Evolutionary conservation across 306 rosid species (phyloP).

Genomic region (Myrica gale): DNA sequence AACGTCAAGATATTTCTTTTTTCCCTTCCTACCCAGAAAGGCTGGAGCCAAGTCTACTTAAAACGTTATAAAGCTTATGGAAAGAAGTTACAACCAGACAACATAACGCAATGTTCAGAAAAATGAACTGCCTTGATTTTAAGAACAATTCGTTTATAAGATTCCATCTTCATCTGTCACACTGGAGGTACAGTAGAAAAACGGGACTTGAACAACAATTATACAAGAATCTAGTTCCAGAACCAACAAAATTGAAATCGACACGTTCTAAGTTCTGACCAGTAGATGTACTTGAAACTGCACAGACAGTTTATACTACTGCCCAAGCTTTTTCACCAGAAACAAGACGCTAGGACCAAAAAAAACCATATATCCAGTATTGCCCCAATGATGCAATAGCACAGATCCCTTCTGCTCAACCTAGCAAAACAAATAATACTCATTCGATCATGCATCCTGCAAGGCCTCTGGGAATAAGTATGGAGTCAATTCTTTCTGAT

Average conservation of each 20-base stretch:
- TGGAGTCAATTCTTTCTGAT: conserved; percentile 11
- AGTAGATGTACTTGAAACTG: background rate
- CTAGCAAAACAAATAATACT: background rate
- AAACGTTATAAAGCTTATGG: background rate
- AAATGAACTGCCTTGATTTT: background rate
- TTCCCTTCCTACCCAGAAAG: background rate
- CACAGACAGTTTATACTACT: background rate
- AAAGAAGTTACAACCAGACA: background rate
- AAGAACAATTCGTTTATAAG: background rate
- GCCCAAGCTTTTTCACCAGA: conserved; percentile 2
- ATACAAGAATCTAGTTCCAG: background rate
- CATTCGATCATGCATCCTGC: conserved; percentile 11
- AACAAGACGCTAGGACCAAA: background rate
- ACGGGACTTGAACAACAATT: background rate
- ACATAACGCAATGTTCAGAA: background rate
- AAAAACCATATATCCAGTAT: too few species aligned
- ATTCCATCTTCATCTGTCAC: background rate
- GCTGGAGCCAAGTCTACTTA: background rate
- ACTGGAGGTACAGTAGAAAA: background rate
- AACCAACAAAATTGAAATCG: background rate
- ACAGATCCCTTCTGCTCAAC: background rate
- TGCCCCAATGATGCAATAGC: background rate
- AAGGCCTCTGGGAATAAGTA: background rate
- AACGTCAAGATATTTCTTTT: background rate
- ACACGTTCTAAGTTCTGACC: background rate